Conservation (phyloP, 1,284 basidiomycete genomes). For the Ustilago lituana region DNA sequence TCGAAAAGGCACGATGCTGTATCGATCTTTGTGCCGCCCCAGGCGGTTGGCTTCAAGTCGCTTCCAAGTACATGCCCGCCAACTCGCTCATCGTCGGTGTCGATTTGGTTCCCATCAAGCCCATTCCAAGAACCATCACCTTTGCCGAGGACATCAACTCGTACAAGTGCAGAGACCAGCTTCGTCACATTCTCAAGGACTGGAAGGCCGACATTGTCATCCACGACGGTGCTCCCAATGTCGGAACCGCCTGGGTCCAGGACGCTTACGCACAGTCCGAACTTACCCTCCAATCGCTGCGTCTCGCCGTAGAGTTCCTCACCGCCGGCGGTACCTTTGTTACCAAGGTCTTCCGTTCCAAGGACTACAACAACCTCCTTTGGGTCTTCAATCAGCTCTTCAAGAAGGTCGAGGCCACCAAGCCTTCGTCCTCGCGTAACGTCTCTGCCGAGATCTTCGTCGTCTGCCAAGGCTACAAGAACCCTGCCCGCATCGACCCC, state of each 20-base stretch:
- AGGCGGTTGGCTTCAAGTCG: constrained; percentile 98
- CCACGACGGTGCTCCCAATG: constrained; percentile 99
- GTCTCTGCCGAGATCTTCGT: constrained; percentile 99
- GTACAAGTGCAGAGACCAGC: constrained; percentile 83
- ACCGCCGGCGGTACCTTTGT: constrained; percentile 88
- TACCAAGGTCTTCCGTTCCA: constrained; percentile 98
- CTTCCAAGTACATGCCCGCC: constrained; percentile 96
- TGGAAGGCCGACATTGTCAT: constrained; percentile 99
- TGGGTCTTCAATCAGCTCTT: constrained; percentile 99
- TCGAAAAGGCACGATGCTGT: constrained; percentile 89
- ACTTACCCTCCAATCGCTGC: constrained; percentile 93
- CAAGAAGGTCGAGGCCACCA: constrained; percentile 95
- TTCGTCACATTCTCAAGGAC: constrained; percentile 90
- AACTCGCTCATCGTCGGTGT: constrained; percentile 96
- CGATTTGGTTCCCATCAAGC: constrained; percentile 94
- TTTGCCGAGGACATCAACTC: constrained; percentile 97
- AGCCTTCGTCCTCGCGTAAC: constrained; percentile 97
- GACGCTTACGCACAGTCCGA: constrained; percentile 98
- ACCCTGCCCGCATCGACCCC: constrained; percentile 94
- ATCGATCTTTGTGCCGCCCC: constrained; percentile 99
- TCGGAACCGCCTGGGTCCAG: constrained; percentile 99
- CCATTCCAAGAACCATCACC: constrained; percentile 90
- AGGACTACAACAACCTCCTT: constrained; percentile 97
- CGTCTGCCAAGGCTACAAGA: constrained; percentile 93
- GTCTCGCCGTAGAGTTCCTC: constrained; percentile 95